phyloP scores from a whole-genome alignment of 2,329 filamentous ascomycete genomes.

The Mycosphaerella sp. region DNA sequence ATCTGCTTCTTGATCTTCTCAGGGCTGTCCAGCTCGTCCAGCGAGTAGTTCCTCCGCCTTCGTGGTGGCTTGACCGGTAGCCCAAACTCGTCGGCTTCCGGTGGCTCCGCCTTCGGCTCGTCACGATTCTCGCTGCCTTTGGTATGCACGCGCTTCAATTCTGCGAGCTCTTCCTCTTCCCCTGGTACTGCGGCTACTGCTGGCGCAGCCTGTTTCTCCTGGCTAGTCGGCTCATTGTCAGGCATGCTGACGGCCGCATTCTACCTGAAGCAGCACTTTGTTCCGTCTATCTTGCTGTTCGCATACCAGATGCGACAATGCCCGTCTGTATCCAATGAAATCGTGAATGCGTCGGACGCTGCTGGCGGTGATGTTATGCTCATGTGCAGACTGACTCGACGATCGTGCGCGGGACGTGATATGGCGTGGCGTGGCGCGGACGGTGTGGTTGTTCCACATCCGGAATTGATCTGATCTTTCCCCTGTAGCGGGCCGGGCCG shows the following conservation, averaged over 20 bases:
- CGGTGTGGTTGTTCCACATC: too few species aligned
- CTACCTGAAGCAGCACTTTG: background rate
- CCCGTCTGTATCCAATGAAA: background rate
- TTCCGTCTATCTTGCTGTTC: background rate
- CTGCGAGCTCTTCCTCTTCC: conserved; percentile 6
- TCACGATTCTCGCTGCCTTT: conserved; percentile 17
- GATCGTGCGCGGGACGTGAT: too few species aligned
- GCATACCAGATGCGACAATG: background rate
- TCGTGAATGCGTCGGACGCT: background rate
- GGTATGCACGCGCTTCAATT: conserved; percentile 15
- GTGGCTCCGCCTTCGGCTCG: conserved; percentile 23
- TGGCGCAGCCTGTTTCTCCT: background rate
- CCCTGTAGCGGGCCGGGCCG: too few species aligned
- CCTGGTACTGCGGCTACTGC: background rate
- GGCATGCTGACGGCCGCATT: background rate
- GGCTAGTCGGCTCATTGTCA: background rate
- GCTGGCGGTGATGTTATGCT: too few species aligned
- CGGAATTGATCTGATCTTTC: too few species aligned
- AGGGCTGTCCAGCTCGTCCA: conserved; percentile 24
- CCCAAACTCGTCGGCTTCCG: conserved; percentile 35
- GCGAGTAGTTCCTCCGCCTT: conserved; percentile 24
- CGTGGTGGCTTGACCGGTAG: conserved; percentile 31
- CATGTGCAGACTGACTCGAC: too few species aligned
- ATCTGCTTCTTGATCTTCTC: conserved; percentile 19
- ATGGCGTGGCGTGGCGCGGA: too few species aligned